A percentile compares a stretch with the other conserved stretches of the same genome.
Conservation (phyloP, 306 rosid species). For the Dryas octopetala region DNA sequence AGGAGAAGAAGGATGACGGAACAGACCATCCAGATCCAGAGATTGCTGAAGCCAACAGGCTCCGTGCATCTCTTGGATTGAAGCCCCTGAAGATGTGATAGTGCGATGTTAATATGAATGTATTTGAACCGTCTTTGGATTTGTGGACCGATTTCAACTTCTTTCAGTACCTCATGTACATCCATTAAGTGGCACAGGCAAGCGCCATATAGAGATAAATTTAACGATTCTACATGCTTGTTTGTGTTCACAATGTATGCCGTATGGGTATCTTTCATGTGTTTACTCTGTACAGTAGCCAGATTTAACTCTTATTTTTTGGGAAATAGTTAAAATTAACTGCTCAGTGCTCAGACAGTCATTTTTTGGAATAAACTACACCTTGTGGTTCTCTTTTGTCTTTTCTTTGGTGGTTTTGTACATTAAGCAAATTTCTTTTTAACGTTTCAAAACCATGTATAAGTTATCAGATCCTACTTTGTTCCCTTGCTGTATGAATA, state of each 20-base stretch:
- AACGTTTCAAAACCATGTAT: too few relatives aligned
- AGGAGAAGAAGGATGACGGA: conserved; percentile 71
- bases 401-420: too few relatives aligned
- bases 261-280: not conserved
- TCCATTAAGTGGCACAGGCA: not conserved
- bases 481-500: too few relatives aligned
- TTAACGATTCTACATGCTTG: not conserved
- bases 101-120: not conserved
- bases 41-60: conserved; percentile 75
- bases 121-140: not conserved
- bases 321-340: too few relatives aligned
- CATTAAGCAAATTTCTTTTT: too few relatives aligned
- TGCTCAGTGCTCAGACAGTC: too few relatives aligned
- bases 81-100: conserved; percentile 57
- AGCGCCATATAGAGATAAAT: not conserved
- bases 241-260: not conserved
- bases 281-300: not conserved
- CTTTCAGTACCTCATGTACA: not conserved
- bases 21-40: conserved; percentile 87
- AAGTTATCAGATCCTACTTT: too few relatives aligned
- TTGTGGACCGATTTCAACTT: not conserved
- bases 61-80: conserved; percentile 83
- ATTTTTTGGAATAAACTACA: too few relatives aligned
- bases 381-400: not conserved
- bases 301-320: not conserved